Evolutionary conservation across 2,329 filamentous ascomycete genomes (phyloP), one percentile per base, ranked within the genome.

Genomic region (Talaromyces marneffei): DNA sequence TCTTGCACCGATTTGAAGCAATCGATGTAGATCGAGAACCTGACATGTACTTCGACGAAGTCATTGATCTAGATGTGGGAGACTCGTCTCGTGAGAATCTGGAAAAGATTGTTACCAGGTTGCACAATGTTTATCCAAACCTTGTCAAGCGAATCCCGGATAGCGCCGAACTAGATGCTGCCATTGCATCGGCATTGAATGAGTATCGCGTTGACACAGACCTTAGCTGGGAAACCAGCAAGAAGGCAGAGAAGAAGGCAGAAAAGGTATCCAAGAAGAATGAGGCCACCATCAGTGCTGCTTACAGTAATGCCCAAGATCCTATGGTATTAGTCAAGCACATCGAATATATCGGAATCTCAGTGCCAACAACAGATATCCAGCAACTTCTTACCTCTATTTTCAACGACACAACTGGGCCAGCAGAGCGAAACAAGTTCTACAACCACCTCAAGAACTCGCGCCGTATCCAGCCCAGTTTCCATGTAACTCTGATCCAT

Each of bases 401-500:
- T 14, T 97, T 99, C 23, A 76, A 78, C 5, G 53, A 55, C 23
- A 76, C 80, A 5, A 25, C 16, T 4, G 40, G 48, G 7, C 68
- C 84, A 0, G 75, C 85, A 4, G 77, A 83, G 16, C 80, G 78
- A 33, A 78, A 84, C n/a, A 80, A 78, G 23, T 87, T 96, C 70
- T 99, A 90, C 78, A 84, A 83, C 68, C 85, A 90, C 61, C 83
- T 99, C 35, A 84, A 89, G 73, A 82, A 88, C 66, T 83, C 82
- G 2, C 83, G 87, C 20, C 89, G 94, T 59, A 77, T 97, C 5
- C 93, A 97, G 74, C 72, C 82, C n/a, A 82, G 87, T 42, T 99
- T 97, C 73, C 94, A 99, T 72, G 90, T 99, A 62, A 99, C 94
- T 0, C 83, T 99, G 40, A 91, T 97, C 73, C 94, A 99, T 75